Conservation (phyloP, 306 rosid genomes). For the Argentina anserina region DNA sequence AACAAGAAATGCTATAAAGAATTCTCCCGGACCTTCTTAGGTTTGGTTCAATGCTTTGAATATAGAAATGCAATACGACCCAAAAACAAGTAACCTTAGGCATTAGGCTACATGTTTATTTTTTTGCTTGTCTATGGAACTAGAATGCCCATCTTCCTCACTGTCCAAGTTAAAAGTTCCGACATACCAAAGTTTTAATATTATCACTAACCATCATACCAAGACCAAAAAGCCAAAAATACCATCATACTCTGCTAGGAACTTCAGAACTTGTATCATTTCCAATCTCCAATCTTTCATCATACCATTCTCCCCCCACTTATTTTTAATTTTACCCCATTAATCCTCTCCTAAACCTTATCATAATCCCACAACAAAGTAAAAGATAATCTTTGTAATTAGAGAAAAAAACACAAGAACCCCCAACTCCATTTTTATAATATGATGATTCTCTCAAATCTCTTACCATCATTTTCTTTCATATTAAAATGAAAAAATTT, state of each 20-base stretch:
- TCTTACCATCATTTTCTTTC: not conserved
- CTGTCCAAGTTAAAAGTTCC: conserved; percentile 26
- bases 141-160: not conserved
- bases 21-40: not conserved
- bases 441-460: not conserved
- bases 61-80: not conserved
- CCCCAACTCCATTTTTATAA: not conserved
- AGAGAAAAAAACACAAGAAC: conserved; percentile 4
- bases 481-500: not conserved
- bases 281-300: conserved; percentile 22
- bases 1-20: not conserved
- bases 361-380: conserved; percentile 9
- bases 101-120: not conserved
- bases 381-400: conserved; percentile 19
- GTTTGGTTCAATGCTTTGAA: not conserved
- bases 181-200: conserved; percentile 23
- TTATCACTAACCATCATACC: conserved; percentile 33
- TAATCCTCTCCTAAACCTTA: conserved; percentile 1
- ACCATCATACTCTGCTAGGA: conserved; percentile 21
- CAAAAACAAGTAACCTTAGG: conserved; percentile 3
- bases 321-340: conserved; percentile 8
- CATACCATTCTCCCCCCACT: conserved; percentile 15
- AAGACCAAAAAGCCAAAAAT: conserved; percentile 18
- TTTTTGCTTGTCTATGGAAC: conserved; percentile 3
- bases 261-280: conserved; percentile 28